These are phyloP conservation scores for Penicillium steckii DNA, from an alignment of 495 filamentous ascomycete genomes.

Conservation along the genomic window DNA sequence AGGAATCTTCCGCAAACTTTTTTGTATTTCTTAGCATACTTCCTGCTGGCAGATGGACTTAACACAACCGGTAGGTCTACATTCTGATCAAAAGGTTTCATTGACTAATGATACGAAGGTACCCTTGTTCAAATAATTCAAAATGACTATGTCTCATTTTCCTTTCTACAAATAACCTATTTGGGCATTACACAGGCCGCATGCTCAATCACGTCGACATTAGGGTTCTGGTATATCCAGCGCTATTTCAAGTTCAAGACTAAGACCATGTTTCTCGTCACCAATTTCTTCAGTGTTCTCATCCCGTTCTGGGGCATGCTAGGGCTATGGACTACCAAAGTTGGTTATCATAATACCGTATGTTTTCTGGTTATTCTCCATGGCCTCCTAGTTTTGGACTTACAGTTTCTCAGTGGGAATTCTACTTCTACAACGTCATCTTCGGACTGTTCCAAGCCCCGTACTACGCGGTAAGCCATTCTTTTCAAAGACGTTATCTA, in stretches of 20 bases:
- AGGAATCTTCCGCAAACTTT: conserved; percentile 45
- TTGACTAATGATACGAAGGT: conserved; percentile 19
- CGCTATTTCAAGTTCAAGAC: conserved; percentile 46
- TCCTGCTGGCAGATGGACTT: conserved; percentile 49
- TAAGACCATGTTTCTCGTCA: conserved; percentile 50
- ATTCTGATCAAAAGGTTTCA: background rate
- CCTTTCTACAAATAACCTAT: conserved; percentile 50
- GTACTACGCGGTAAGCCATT: conserved; percentile 43
- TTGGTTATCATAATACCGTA: conserved; percentile 48
- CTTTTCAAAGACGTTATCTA: background rate
- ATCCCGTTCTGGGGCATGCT: conserved; percentile 54
- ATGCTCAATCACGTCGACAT: conserved; percentile 44
- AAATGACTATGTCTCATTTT: conserved; percentile 46
- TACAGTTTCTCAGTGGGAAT: conserved; percentile 37
- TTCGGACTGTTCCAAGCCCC: conserved; percentile 52
- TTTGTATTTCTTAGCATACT: conserved; percentile 47
- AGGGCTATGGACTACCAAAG: conserved; percentile 44
- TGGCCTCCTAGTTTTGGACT: conserved; percentile 3
- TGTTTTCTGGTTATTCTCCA: conserved; percentile 2
- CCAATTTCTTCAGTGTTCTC: conserved; percentile 48
- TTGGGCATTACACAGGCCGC: conserved; percentile 46
- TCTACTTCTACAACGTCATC: conserved; percentile 51
- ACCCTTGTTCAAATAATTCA: conserved; percentile 48
- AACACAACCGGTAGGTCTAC: conserved; percentile 45
- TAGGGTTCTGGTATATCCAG: conserved; percentile 54